Evolutionary conservation across 305 asterid genomes (phyloP), one percentile per base, ranked within the genome.

Genomic region (Striga hermonthica): DNA sequence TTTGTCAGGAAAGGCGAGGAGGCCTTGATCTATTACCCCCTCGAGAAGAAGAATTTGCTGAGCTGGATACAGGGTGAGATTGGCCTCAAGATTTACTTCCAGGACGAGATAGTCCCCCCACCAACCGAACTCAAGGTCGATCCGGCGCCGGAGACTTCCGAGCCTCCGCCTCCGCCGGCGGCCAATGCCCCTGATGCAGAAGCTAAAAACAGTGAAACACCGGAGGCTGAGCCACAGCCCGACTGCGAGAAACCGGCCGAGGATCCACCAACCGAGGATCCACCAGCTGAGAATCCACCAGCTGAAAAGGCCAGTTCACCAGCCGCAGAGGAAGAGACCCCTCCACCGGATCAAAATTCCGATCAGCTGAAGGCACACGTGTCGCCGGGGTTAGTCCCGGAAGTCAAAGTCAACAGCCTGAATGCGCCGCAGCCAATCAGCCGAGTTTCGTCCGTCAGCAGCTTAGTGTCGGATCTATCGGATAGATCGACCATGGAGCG

Each of bases 1-100:
- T 88, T 90, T 37, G 97, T 88, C 52, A 88, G 79, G 84, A 86
- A 79, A 78, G 96, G 97, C 1, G 96, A 90, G 67, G 97, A 90
- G 73, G 96, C 95, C 0, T 64, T 90, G 75, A 88, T 90, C 9
- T 86, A 83, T 28, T 88, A 90, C 38, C 87, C 95, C 11, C 72
- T 90, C 69, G 93, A 86, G 76, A 90, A 83, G 77, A 90, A 84
- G 80, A 35, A 71, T 47, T 53, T 80, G 47, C 14, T 86, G 7
- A 84, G 81, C 58, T 90, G 89, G 93, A 82, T 86, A 49, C 91
- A 77, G 66, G 97, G 96, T 0, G 95, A 88, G 40, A 84, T 90
- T 38, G 96, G 95, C 0, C 72, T 90, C 77, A 90, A 80, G 67
- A 86, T 90, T 56, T 86, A 86, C 66, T 90, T 88, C 39, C 31